Evolutionary conservation across 2,329 filamentous ascomycete genomes (phyloP).

Genomic region (Amesomyces nigricolor): DNA sequence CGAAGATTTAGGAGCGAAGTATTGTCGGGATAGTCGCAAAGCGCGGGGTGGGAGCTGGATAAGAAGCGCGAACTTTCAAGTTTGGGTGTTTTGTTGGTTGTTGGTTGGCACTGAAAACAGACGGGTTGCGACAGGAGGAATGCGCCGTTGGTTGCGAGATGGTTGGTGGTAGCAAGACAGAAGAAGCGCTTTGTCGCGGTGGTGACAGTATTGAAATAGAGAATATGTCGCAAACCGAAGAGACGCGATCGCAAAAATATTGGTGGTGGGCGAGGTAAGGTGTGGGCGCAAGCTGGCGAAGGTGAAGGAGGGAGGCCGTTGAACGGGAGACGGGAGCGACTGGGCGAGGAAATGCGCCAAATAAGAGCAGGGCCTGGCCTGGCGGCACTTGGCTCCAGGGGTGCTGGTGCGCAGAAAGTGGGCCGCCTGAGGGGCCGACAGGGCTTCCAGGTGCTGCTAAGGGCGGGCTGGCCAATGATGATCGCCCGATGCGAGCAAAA

Average conservation of each 20-base stretch:
- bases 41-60: slow-evolving; percentile 10
- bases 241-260: background rate
- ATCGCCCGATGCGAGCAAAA: slow-evolving; percentile 11
- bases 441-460: slow-evolving; percentile 15
- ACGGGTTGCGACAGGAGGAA: slow-evolving; percentile 19
- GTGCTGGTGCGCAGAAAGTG: slow-evolving; percentile 18
- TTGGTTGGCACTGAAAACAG: slow-evolving; percentile 3
- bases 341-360: slow-evolving; percentile 28
- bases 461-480: slow-evolving; percentile 20
- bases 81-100: slow-evolving; percentile 3
- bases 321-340: slow-evolving; percentile 13
- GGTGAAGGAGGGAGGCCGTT: slow-evolving; percentile 19
- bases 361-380: slow-evolving; percentile 22
- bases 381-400: slow-evolving; percentile 18
- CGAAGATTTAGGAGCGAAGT: background rate
- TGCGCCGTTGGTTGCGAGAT: slow-evolving; percentile 12
- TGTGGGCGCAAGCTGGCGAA: slow-evolving; percentile 14
- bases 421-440: slow-evolving; percentile 27
- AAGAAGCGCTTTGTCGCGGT: background rate
- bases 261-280: slow-evolving; percentile 1
- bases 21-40: background rate
- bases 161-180: background rate
- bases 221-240: background rate
- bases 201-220: background rate
- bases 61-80: background rate